Conservation (phyloP, 1,139 yeast species). For the Meyerozyma athensensis region DNA sequence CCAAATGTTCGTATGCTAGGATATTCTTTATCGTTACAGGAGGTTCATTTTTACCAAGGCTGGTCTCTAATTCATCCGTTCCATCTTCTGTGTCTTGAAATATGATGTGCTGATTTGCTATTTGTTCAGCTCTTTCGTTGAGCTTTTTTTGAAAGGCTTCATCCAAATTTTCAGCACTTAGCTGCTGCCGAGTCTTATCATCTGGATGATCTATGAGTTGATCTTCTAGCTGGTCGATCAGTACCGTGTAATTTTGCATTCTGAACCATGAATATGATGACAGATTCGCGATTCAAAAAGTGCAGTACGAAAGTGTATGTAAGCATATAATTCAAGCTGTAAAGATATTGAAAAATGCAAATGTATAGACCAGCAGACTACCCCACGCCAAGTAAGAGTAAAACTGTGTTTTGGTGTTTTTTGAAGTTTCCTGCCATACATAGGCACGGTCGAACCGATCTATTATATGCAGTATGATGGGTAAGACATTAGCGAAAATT, state of each 20-base stretch:
- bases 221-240: slow-evolving; percentile 44
- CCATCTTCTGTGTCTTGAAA: slow-evolving; percentile 1
- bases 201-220: slow-evolving; percentile 46
- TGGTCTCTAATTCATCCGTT: neutral
- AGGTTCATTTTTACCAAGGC: neutral
- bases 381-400: too few species aligned
- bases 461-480: neutral
- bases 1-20: slow-evolving; percentile 45
- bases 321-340: too few species aligned
- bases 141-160: slow-evolving; percentile 43
- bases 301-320: too few species aligned
- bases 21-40: slow-evolving; percentile 6
- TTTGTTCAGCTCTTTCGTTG: slow-evolving; percentile 42
- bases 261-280: neutral
- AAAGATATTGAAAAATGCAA: too few species aligned
- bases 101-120: slow-evolving; percentile 17
- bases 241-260: slow-evolving; percentile 35
- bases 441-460: too few species aligned
- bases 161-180: slow-evolving; percentile 30
- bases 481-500: neutral
- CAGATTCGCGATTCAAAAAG: neutral
- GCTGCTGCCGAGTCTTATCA: slow-evolving; percentile 30
- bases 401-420: too few species aligned
- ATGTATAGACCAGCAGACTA: neutral
- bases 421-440: too few species aligned